Evolutionary conservation across 2,329 filamentous ascomycete species (phyloP).

Genomic region (Cercospora nicotianae): DNA sequence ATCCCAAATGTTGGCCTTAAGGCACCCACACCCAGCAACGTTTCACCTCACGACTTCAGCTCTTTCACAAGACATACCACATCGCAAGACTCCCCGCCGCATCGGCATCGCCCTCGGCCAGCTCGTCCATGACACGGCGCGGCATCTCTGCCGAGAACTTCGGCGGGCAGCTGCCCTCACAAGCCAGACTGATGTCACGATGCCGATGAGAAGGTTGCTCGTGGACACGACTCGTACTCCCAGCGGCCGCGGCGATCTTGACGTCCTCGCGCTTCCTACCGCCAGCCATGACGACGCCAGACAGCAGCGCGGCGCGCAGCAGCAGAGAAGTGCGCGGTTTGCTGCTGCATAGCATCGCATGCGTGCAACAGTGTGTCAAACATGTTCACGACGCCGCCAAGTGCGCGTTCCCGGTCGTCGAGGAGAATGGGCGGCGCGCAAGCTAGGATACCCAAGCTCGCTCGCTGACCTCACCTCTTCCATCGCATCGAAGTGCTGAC

Average conservation of each 20-base stretch:
- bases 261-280: conserved; percentile 12
- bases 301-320: not conserved
- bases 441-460: not conserved
- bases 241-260: conserved; percentile 12
- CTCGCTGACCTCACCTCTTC: conserved; percentile 9
- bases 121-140: not conserved
- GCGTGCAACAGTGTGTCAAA: not conserved
- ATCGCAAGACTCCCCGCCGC: not conserved
- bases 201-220: conserved; percentile 1
- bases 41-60: not conserved
- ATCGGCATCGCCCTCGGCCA: not conserved
- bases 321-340: not conserved
- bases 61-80: not conserved
- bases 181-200: conserved; percentile 12
- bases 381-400: not conserved
- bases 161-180: not conserved
- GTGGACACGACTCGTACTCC: conserved; percentile 13
- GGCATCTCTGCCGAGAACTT: not conserved
- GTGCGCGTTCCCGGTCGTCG: not conserved
- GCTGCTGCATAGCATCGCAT: not conserved
- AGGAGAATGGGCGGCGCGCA: not conserved
- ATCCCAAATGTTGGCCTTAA: not conserved
- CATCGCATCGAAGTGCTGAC: conserved; percentile 18
- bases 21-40: not conserved
- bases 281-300: conserved; percentile 8